phyloP scores from a whole-genome alignment of 257 asterid species.

The Jaltomata sinuosa region DNA sequence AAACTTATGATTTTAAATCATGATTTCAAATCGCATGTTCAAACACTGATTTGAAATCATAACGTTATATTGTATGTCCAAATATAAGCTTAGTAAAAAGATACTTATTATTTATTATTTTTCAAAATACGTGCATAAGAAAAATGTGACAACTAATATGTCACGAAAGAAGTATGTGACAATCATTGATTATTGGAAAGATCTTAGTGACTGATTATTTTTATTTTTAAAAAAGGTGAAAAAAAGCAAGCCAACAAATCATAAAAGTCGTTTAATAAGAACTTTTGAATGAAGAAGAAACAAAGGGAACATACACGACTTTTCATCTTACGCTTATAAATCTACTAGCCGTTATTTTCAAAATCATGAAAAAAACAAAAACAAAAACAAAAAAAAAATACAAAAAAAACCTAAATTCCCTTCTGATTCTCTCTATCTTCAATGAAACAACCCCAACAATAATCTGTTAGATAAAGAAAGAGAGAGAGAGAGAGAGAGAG shows the following conservation, averaged over 20 bases:
- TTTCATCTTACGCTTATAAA: constrained; percentile 27
- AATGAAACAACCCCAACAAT: neutral
- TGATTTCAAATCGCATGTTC: too few relatives aligned
- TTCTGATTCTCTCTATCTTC: neutral
- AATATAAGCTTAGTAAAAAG: too few relatives aligned
- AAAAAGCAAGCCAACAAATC: neutral
- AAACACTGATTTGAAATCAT: too few relatives aligned
- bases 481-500: neutral
- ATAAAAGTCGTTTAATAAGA: neutral
- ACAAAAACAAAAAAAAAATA: neutral
- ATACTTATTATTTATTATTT: too few relatives aligned
- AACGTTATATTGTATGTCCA: too few relatives aligned
- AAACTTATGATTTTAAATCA: too few relatives aligned
- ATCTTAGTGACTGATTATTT: neutral
- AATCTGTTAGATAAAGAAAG: neutral
- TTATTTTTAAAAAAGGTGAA: neutral
- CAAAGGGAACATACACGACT: constrained; percentile 16
- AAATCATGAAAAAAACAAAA: constrained; percentile 7
- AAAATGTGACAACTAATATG: too few relatives aligned
- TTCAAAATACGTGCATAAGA: too few relatives aligned
- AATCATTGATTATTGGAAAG: neutral
- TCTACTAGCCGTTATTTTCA: constrained; percentile 75
- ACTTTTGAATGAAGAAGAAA: neutral
- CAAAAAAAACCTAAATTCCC: neutral
- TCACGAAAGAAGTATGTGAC: too few relatives aligned